A percentile compares a stretch with the other conserved stretches of the same genome.
Evolutionary conservation across 495 filamentous ascomycete species (phyloP).

Genomic region (Lasiosphaeria miniovina): DNA sequence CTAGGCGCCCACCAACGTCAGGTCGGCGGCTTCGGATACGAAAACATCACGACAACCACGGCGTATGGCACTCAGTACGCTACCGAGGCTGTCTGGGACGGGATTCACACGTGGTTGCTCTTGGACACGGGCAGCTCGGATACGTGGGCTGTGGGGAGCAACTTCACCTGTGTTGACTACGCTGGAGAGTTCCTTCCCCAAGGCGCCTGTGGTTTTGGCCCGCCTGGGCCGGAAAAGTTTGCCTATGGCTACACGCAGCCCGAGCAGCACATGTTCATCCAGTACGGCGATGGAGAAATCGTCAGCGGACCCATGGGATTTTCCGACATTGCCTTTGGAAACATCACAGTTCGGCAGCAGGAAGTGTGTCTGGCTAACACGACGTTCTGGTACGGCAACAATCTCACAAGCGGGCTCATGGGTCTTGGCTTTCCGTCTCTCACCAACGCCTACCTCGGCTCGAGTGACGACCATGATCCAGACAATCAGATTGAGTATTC

Average conservation of each 20-base stretch:
- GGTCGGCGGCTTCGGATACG: slow-evolving; percentile 29
- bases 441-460: slow-evolving; percentile 42
- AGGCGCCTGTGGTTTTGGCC: slow-evolving; percentile 29
- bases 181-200: slow-evolving; percentile 22
- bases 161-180: slow-evolving; percentile 31
- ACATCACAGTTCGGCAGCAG: slow-evolving; percentile 53
- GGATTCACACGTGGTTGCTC: slow-evolving; percentile 34
- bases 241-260: slow-evolving; percentile 26
- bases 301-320: slow-evolving; percentile 56
- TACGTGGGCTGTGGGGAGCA: slow-evolving; percentile 45
- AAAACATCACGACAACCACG: slow-evolving; percentile 38
- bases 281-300: slow-evolving; percentile 57
- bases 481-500: slow-evolving; percentile 44
- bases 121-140: slow-evolving; percentile 67
- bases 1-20: slow-evolving; percentile 34
- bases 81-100: slow-evolving; percentile 31
- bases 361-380: slow-evolving; percentile 36
- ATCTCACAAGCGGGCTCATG: slow-evolving; percentile 52
- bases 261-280: slow-evolving; percentile 54
- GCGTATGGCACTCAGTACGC: slow-evolving; percentile 41
- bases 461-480: slow-evolving; percentile 27
- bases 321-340: slow-evolving; percentile 55
- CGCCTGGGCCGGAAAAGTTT: slow-evolving; percentile 15
- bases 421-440: slow-evolving; percentile 60
- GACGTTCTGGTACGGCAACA: slow-evolving; percentile 45